Base-by-base conservation (phyloP, 805 yeast genomes). In the Candida nitratophila region DNA sequence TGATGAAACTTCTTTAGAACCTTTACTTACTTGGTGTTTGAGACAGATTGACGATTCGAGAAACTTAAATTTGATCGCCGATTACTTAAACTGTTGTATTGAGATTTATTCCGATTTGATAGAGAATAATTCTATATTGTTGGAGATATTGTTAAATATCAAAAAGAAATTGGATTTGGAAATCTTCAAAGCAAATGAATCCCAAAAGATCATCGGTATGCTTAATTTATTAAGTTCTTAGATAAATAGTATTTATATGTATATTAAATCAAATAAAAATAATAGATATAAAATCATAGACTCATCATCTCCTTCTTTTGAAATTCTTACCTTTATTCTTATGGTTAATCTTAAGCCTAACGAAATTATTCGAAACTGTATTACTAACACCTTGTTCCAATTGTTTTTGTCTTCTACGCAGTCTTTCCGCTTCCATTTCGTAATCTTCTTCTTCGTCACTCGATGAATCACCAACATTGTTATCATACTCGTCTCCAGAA, bases 161-260 rank as follows among this genome's bases (percentile, higher is more conserved):
- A 71, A 73, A 52, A 75, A 74, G 57, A 79, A 77, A 54, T 71
- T 91, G 24, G 76, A 74, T 45, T 59, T 66, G 30, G 97, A 91
- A 64, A 77, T 89, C 21, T 75, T 73, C 45, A 81, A 84, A 57
- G 86, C 96, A 37, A 78, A 79, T 59, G 96, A 90, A 59, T 95
- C 97, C 7, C 85, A 83, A 61, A 83, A 80, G 60, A 79, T 93
- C 37, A 88, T 85, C 55, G 99, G 99, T 44, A 93, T 93, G 97
- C 69, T 93, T 54, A 95, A 88, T 64, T 65, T 93, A 53, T 71
- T 91, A 55, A 82, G 89, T 41, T 75, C 58, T 66, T 48, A 74
- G 65, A 42, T 51, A 44, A 38, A 27, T 11, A 15, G 9, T 24
- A 21, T 6, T 8, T 32, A 15, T 9, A 15, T 22, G n/a, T 19